Base-by-base conservation (phyloP, 2,329 filamentous ascomycete species). In the Lachnellula arida region DNA sequence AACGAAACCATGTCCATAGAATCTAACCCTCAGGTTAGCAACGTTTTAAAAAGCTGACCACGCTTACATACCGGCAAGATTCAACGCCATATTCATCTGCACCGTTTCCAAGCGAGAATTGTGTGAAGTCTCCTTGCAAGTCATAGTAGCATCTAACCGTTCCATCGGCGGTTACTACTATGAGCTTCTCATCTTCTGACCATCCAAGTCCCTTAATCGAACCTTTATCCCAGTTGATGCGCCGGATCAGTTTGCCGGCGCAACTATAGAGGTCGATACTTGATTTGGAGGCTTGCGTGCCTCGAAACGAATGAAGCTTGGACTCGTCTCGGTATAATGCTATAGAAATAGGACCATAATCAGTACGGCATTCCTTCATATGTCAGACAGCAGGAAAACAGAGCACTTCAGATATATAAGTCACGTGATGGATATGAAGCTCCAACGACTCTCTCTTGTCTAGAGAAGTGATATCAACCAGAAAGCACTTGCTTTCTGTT, bases 221-320 rank as follows among this genome's bases (percentile, higher is more conserved):
- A 46, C 90, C 90, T 74, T 92, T 90, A 66, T 97, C 93, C 92
- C 93, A 97, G 70, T 88, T 83, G 63, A 97, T 91, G 69, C 84
- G 85, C 66, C 87, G 86, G 60, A 99, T 87, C 56, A 91, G 83
- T 76, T 91, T 94, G 53, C 94, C 94, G 11, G 94, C 87, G 72
- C 88, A 93, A 69, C 89, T 96, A 77, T 97, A 97, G 53, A 99
- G 85, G 70, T 97, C 91, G 74, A 99, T 96, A 65, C 85, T 88
- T 19, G 91, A 86, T 73, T 92, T 96, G 15, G 84, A 77, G 15
- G 85, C 78, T 66, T 86, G 84, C 2, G 85, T 78, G 50, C 87
- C 85, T 60, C 89, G 84, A 71, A 91, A 92, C 28, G 88, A 82
- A 61, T 91, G 83, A 35, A 96, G 78, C 72, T 95, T 96, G 64